Conservation (phyloP, 345 rosid species). For the Excoecaria cochinchinensis region DNA sequence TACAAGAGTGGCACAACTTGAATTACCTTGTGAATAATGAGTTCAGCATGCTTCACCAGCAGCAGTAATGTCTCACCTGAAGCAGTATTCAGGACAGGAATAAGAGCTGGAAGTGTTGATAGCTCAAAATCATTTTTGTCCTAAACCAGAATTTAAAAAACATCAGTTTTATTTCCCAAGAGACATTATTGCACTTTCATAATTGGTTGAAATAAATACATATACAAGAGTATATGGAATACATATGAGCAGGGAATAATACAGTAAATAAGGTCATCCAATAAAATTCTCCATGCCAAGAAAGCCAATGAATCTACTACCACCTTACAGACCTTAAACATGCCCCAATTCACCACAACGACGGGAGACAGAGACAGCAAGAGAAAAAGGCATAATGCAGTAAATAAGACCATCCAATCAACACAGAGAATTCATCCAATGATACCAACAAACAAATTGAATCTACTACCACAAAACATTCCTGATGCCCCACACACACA, state of each 20-base stretch:
- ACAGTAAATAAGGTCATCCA: neutral
- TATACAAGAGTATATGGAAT: neutral
- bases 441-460: no score
- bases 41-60: slow-evolving; percentile 90
- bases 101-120: slow-evolving; percentile 86
- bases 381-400: neutral
- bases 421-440: neutral
- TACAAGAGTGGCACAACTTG: neutral
- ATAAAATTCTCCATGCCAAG: neutral
- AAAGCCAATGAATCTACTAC: neutral
- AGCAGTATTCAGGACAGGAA: slow-evolving; percentile 87
- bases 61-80: slow-evolving; percentile 85
- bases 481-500: no score
- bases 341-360: no score
- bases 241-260: neutral
- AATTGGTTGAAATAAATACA: neutral
- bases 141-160: slow-evolving; percentile 42
- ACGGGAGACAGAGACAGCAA: neutral
- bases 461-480: no score
- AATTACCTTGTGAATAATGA: slow-evolving; percentile 77
- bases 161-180: slow-evolving; percentile 17
- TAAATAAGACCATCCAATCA: no score
- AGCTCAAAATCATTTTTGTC: slow-evolving; percentile 88
- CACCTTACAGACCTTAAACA: no score
- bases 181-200: neutral